Evolutionary conservation across 1,139 yeast species (phyloP), one percentile per base, ranked within the genome.

Genomic region (Arxiozyma telluris): DNA sequence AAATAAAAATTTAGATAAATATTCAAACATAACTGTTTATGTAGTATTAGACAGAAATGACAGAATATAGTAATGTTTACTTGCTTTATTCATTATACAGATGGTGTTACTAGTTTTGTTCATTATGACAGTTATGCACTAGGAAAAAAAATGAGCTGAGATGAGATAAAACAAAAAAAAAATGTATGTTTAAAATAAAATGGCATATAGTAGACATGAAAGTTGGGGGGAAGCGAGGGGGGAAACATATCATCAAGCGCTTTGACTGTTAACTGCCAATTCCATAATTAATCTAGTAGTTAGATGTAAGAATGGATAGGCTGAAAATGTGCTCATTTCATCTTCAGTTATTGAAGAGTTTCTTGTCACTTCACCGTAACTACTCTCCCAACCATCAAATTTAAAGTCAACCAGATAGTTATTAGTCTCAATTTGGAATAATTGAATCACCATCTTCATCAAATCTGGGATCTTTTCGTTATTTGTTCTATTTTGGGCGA

Each of bases 361-460:
- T 65, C 58, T 46, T 61, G 73, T 62, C 55, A 65, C 65, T 41
- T 64, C 65, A 4, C 71, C 71, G 42, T 67, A 64, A 50, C 70
- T 69, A 46, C 65, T 72, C 64, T 90, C 96, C 96, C 97, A 93
- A 5, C 98, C 98, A 66, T 93, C 98, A 69, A 93, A 93, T 71
- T 93, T 93, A 75, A 94, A 94, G 69, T 94, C 99, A 34, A 94
- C 98, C 57, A 93, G 76, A 67, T 93, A 93, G 68, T 93, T 93
- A 69, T 93, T 91, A 50, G 96, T 96, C 67, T 94, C 98, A 59
- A 93, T 78, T 69, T 93, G 98, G 72, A 91, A 93, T 57, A 93
- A 78, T 70, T 94, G 99, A 58, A 93, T 93, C 64, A 91, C 94
- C 97, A 93, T 91, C 73, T 88, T 91, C 94, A 94, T 88, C 74